phyloP scores from a whole-genome alignment of 768 basidiomycete species.

The Termitomyces sp. region DNA sequence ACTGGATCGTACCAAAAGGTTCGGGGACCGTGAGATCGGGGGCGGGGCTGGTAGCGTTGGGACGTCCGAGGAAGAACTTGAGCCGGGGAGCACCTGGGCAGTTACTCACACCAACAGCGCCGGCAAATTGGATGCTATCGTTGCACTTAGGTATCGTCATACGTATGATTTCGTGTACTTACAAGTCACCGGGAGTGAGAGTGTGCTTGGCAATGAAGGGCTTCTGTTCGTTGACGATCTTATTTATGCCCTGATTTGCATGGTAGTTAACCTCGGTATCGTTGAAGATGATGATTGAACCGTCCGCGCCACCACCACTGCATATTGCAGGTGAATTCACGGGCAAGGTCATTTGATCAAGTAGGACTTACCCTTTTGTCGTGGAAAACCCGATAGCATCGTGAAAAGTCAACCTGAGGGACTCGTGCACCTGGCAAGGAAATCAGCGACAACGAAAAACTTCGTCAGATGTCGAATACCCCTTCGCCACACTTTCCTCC shows the following conservation, averaged over 20 bases:
- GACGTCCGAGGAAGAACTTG: not conserved
- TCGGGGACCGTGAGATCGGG: not conserved
- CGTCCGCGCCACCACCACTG: constrained; percentile 1
- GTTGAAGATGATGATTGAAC: not conserved
- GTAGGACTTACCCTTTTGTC: not conserved
- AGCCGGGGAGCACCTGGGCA: not conserved
- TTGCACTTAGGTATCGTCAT: not conserved
- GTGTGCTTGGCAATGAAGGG: not conserved
- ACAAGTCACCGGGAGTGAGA: not conserved
- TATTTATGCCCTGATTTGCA: not conserved
- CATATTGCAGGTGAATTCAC: not conserved
- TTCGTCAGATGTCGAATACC: not conserved
- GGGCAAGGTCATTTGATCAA: not conserved
- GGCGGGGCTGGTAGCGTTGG: not conserved
- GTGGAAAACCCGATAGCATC: not conserved
- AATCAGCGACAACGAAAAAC: not conserved
- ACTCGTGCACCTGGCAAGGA: not conserved
- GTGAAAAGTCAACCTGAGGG: not conserved
- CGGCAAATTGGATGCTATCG: not conserved
- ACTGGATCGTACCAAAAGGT: not conserved
- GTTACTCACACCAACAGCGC: not conserved
- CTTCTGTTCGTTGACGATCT: not conserved
- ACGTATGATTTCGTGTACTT: not conserved
- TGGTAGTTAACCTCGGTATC: not conserved
- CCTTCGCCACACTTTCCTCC: not conserved